Percentiles rank a stretch among this genome's conserved stretches.
These are phyloP conservation scores for Pascua sp. DNA, from an alignment of 1,284 basidiomycete genomes.

Conservation along the genomic window DNA sequence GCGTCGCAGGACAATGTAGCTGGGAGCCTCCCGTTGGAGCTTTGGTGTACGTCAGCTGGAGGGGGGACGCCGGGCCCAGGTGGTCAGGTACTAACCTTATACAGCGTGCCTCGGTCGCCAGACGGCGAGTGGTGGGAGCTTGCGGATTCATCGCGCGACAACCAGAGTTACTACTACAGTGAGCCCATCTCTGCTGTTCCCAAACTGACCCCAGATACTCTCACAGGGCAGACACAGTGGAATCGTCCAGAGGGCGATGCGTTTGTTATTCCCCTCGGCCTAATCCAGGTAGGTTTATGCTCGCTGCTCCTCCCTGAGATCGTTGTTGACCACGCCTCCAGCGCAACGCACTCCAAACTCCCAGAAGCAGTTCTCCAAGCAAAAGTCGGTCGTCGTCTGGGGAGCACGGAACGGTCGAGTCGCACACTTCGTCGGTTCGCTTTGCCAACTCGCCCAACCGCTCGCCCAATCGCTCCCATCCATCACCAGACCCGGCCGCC, in stretches of 20 bases:
- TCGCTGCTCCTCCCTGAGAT: too few species aligned
- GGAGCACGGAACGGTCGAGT: constrained; percentile 1
- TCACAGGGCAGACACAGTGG: constrained; percentile 83
- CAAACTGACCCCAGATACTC: constrained; percentile 54
- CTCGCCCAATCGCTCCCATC: constrained; percentile 2
- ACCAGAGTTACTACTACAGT: constrained; percentile 83
- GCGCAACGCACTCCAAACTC: constrained; percentile 4
- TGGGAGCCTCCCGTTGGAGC: constrained; percentile 89
- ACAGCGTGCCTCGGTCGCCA: constrained; percentile 71
- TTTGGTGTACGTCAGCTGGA: constrained; percentile 64
- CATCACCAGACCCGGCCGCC: not conserved
- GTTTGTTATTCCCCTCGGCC: constrained; percentile 83
- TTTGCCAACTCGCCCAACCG: constrained; percentile 3
- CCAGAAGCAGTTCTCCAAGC: not conserved
- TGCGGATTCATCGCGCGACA: constrained; percentile 69
- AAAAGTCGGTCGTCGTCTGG: not conserved
- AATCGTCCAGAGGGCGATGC: constrained; percentile 64
- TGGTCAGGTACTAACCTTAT: not conserved
- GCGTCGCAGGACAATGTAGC: constrained; percentile 72
- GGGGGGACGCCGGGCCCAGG: not conserved
- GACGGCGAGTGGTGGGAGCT: constrained; percentile 96
- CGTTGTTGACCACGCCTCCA: not conserved
- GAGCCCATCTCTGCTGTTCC: constrained; percentile 34
- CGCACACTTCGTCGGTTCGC: not conserved
- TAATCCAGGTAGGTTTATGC: constrained; percentile 60